A percentile compares a stretch with the other conserved stretches of the same genome.
phyloP scores from a whole-genome alignment of 2,329 filamentous ascomycete species.

The Colletotrichum paranaense region DNA sequence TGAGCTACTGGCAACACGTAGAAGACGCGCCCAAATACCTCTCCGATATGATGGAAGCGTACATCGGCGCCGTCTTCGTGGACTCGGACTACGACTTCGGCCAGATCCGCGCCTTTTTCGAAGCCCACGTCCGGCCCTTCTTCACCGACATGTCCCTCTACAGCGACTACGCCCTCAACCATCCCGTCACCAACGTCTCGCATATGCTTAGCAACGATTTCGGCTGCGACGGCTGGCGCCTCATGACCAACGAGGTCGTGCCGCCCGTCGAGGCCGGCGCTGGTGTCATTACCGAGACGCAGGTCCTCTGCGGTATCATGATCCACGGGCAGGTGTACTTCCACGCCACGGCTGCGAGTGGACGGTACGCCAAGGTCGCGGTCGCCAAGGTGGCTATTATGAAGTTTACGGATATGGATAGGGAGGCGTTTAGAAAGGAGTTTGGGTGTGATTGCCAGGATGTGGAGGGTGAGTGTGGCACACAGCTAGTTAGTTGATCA shows the following conservation, averaged over 20 bases:
- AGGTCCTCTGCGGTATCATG: constrained; percentile 78
- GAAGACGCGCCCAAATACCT: constrained; percentile 78
- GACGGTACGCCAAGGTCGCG: constrained; percentile 78
- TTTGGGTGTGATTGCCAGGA: constrained; percentile 73
- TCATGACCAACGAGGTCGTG: constrained; percentile 64
- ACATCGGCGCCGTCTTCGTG: constrained; percentile 90
- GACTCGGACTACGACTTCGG: constrained; percentile 84
- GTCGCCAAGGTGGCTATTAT: constrained; percentile 71
- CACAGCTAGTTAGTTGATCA: neutral
- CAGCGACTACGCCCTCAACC: constrained; percentile 86
- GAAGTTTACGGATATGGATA: constrained; percentile 54
- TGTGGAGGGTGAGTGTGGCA: constrained; percentile 32
- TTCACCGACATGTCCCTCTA: constrained; percentile 90
- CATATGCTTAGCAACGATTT: constrained; percentile 73
- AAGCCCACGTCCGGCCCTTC: constrained; percentile 77
- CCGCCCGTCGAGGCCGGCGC: constrained; percentile 52
- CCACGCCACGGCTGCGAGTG: constrained; percentile 69
- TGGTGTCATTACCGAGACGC: constrained; percentile 53
- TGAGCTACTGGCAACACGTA: constrained; percentile 77
- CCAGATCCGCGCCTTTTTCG: constrained; percentile 82
- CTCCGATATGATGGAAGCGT: constrained; percentile 89
- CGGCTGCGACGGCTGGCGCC: constrained; percentile 70
- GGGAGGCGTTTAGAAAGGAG: constrained; percentile 67
- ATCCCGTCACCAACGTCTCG: constrained; percentile 81
- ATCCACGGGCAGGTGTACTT: constrained; percentile 79